These are phyloP conservation scores for Viola odorata DNA, from an alignment of 345 rosid genomes.

Conservation along the genomic window DNA sequence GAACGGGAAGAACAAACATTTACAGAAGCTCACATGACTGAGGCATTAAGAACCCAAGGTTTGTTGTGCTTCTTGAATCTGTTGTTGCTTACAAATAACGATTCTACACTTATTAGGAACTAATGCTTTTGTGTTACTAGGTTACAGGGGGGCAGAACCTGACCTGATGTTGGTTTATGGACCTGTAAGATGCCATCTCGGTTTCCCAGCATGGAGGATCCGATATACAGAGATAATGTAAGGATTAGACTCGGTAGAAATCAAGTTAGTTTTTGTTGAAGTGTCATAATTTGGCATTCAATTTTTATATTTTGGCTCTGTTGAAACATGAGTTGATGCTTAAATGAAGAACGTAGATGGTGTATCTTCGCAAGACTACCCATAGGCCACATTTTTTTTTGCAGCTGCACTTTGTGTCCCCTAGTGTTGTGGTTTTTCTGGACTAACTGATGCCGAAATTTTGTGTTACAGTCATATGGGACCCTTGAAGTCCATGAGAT, in stretches of 20 bases:
- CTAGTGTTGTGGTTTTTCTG: neutral
- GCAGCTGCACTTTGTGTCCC: neutral
- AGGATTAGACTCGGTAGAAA: slow-evolving; percentile 16
- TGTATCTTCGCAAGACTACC: neutral
- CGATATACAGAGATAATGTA: slow-evolving; percentile 85
- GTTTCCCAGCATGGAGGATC: slow-evolving; percentile 95
- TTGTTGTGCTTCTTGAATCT: slow-evolving; percentile 28
- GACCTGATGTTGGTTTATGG: slow-evolving; percentile 83
- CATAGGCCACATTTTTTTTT: neutral
- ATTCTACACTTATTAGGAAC: slow-evolving; percentile 1
- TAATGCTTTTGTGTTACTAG: slow-evolving; percentile 33
- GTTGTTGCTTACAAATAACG: neutral
- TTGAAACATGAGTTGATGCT: neutral
- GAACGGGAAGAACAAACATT: slow-evolving; percentile 43
- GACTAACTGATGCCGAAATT: slow-evolving; percentile 8
- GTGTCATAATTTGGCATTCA: neutral
- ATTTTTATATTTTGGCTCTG: neutral
- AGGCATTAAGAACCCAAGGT: slow-evolving; percentile 70
- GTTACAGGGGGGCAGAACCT: slow-evolving; percentile 61
- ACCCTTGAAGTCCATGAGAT: slow-evolving; percentile 54
- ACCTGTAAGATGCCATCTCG: slow-evolving; percentile 78
- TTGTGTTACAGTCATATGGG: slow-evolving; percentile 71
- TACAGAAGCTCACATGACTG: slow-evolving; percentile 61
- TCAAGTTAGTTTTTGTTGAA: slow-evolving; percentile 7
- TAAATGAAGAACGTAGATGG: neutral